Conservation (phyloP, 2,329 filamentous ascomycete species). For the Rhytidhysteron rufulum region DNA sequence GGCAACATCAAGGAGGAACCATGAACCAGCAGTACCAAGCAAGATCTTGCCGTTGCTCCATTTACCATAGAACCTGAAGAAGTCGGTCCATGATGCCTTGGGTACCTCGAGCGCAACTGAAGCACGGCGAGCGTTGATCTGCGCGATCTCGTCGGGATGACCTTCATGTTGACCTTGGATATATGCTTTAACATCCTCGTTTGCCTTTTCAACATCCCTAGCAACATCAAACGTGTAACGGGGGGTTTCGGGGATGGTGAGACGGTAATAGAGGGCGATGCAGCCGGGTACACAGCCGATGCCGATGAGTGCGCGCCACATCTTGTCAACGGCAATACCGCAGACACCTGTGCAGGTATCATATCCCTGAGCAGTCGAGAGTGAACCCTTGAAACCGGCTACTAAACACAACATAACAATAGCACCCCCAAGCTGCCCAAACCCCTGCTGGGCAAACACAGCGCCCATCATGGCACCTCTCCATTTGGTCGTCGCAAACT, state of each 20-base stretch:
- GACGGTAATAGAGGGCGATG: constrained; percentile 40
- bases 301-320: constrained; percentile 41
- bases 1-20: constrained; percentile 66
- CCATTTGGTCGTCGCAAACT: constrained; percentile 40
- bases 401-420: constrained; percentile 31
- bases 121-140: constrained; percentile 55
- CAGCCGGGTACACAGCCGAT: constrained; percentile 39
- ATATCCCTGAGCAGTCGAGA: constrained; percentile 15
- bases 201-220: constrained; percentile 47
- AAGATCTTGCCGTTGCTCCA: constrained; percentile 70
- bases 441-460: constrained; percentile 43
- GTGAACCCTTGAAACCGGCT: constrained; percentile 27
- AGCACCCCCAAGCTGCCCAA: constrained; percentile 38
- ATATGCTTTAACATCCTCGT: constrained; percentile 72
- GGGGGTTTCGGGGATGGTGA: constrained; percentile 41
- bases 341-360: constrained; percentile 26
- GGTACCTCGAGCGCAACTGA: constrained; percentile 58
- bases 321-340: constrained; percentile 34
- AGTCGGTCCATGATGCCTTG: constrained; percentile 70
- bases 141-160: constrained; percentile 62
- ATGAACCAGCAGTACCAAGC: constrained; percentile 76
- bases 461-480: constrained; percentile 41
- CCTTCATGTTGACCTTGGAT: constrained; percentile 62
- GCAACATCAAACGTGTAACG: constrained; percentile 42
- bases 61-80: constrained; percentile 65